Base-by-base conservation (phyloP, 495 filamentous ascomycete species). In the Parachaetomium inaequale region DNA sequence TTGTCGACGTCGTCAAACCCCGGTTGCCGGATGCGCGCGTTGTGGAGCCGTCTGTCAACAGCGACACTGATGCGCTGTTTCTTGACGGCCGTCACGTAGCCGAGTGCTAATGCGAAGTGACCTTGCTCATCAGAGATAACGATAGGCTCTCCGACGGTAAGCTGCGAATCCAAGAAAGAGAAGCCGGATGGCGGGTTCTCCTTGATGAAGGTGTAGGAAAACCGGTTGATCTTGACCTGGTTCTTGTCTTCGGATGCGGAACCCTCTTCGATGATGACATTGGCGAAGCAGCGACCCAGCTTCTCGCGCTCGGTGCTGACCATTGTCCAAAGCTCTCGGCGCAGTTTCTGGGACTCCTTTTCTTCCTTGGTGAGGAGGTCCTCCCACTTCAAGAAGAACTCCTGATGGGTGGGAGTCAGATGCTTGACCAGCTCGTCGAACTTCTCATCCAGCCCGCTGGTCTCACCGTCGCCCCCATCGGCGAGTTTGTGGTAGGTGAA, bases 81-180 rank as follows among this genome's bases (percentile, higher is more conserved):
- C 59, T 82, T 81, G 57, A 93, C 85, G 43, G 90, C 81, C 0
- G 88, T 87, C 7, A 96, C 88, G 70, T 88, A 98, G 14, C 94
- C 94, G 63, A 96, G 89, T 6, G 92, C 92, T 15, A 98, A 83
- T 6, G 93, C 93, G 76, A 93, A 97, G 70, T 98, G 94, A 0
- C 93, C 94, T 59, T 88, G 83, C 70, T 98, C 94, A 61, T 97
- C 94, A 1, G 94, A 98, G n/a, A 98, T 82, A 31, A 98, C 93
- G 47, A 96, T 88, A 1, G 94, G 93, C 69, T 98, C 94, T 36
- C 93, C 93, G 26, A 89, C 78, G 3, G 80, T 85, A n/a, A 98
- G 83, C 68, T 97, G 92, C 1, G 93, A 96, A 66, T 98, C 93
- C 0, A 88, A 69, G 70, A 98, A 98, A 2, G 90, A 94, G 66